Percentiles rank a stretch among this genome's conserved stretches.
Conservation (phyloP, 805 yeast genomes). For the Ogataea dorogensis region DNA sequence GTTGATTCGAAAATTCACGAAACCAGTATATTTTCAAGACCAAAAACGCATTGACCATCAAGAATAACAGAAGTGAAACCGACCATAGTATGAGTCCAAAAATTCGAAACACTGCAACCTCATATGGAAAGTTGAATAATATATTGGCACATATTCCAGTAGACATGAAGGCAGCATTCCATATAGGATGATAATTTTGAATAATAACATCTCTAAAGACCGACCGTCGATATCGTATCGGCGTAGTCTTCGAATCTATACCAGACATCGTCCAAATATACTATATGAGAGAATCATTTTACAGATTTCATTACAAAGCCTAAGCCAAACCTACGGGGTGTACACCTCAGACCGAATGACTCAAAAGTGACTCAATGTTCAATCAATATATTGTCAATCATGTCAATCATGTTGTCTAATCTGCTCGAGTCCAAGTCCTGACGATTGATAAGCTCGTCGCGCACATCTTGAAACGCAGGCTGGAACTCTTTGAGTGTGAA, state of each 20-base stretch:
- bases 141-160: conserved; percentile 66
- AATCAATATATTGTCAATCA: conserved; percentile 7
- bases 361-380: conserved; percentile 6
- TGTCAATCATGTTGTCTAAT: conserved; percentile 1
- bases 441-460: conserved; percentile 5
- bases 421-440: neutral
- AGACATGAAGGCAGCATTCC: conserved; percentile 77
- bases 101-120: conserved; percentile 21
- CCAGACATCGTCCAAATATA: too few relatives aligned
- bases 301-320: too few relatives aligned
- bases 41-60: conserved; percentile 41
- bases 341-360: neutral
- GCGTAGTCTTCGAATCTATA: neutral
- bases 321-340: too few relatives aligned
- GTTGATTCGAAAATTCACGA: conserved; percentile 21
- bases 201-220: conserved; percentile 19
- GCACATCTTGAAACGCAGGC: conserved; percentile 18
- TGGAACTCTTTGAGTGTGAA: conserved; percentile 14
- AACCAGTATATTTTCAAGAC: conserved; percentile 34
- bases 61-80: conserved; percentile 46
- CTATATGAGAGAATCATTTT: too few relatives aligned
- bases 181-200: conserved; percentile 46
- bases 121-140: conserved; percentile 55
- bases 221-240: neutral
- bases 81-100: conserved; percentile 43